Conservation (phyloP, 2,329 filamentous ascomycete genomes). For the Nothophoma quercina region DNA sequence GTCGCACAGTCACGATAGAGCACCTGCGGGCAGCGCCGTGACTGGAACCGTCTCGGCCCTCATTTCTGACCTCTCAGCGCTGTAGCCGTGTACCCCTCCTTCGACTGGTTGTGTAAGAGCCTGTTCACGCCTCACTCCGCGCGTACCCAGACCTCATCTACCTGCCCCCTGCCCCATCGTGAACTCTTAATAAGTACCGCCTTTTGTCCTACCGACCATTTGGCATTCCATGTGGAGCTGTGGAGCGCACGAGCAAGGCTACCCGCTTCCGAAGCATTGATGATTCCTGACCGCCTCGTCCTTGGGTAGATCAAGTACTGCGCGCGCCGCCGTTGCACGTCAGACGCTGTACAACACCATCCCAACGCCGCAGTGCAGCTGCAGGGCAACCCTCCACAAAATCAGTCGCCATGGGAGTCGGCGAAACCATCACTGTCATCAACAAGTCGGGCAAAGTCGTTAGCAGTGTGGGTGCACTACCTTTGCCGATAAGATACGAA, state of each 20-base stretch:
- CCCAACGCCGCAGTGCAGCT: slow-evolving; percentile 32
- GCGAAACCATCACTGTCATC: slow-evolving; percentile 86
- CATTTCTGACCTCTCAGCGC: slow-evolving; percentile 14
- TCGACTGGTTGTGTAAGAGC: slow-evolving; percentile 31
- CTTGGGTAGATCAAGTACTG: slow-evolving; percentile 22
- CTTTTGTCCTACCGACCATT: slow-evolving; percentile 8
- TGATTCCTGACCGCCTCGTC: slow-evolving; percentile 41
- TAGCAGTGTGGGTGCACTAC: slow-evolving; percentile 71
- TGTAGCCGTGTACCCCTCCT: slow-evolving; percentile 1
- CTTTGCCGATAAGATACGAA: slow-evolving; percentile 6
- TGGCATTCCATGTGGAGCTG: slow-evolving; percentile 30
- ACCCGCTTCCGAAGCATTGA: slow-evolving; percentile 38
- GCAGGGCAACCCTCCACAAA: slow-evolving; percentile 22
- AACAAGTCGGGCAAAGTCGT: slow-evolving; percentile 92
- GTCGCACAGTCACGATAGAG: slow-evolving; percentile 40
- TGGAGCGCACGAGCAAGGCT: slow-evolving; percentile 27
- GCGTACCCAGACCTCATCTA: slow-evolving; percentile 14
- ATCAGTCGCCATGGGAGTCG: slow-evolving; percentile 50
- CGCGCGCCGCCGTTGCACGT: slow-evolving; percentile 28
- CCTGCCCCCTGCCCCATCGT: slow-evolving; percentile 10
- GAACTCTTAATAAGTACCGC: slow-evolving; percentile 18
- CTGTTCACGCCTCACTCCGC: slow-evolving; percentile 37
- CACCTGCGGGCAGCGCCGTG: slow-evolving; percentile 31
- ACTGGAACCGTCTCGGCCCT: slow-evolving; percentile 32
- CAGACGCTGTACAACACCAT: slow-evolving; percentile 23